Evolutionary conservation across 805 yeast species (phyloP), one percentile per base, ranked within the genome.

Genomic region (Barnettozyma sucrosica): DNA sequence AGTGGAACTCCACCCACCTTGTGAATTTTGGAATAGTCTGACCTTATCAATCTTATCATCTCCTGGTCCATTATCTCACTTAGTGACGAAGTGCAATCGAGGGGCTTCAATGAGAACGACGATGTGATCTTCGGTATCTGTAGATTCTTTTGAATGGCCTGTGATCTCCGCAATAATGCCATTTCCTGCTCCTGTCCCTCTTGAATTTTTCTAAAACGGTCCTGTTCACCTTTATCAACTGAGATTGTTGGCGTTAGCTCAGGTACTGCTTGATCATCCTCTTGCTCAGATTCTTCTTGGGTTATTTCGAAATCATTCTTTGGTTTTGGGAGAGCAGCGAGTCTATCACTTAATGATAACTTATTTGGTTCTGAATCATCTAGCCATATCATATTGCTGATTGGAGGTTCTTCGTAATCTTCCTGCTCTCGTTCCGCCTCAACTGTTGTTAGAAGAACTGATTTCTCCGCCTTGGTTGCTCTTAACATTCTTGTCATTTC

Each of bases 271-370:
- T 44, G 21, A 5, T 28, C 39, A 4, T 33, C 16, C 25, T 46
- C 34, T 6, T 46, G 51, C 18, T 59, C 63, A 13, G 58, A 66
- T 3, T 66, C 70, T 5, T 65, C 70, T 4, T 64, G 50, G 1
- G 62, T 54, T 8, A 75, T 61, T 47, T 75, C 79, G 51, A 71
- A 75, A 43, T 75, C 77, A 51, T 76, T 75, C 49, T 64, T 65
- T 0, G 79, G 76, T n/a, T 55, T 47, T 1, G 79, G 76, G 19
- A 73, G 53, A 1, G 51, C 41, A 1, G 61, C 59, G 34, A 74
- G 66, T 39, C 63, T 54, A 3, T 54, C 48, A 13, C 38, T 36
- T 23, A 54, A 9, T 3, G 52, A 46, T 5, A 40, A 16, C 10
- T 9, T 8, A 10, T 46, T 25, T 13, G 9, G 9, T 4, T 7